Base-by-base conservation (phyloP, 768 basidiomycete species). In the Suillus luteus region DNA sequence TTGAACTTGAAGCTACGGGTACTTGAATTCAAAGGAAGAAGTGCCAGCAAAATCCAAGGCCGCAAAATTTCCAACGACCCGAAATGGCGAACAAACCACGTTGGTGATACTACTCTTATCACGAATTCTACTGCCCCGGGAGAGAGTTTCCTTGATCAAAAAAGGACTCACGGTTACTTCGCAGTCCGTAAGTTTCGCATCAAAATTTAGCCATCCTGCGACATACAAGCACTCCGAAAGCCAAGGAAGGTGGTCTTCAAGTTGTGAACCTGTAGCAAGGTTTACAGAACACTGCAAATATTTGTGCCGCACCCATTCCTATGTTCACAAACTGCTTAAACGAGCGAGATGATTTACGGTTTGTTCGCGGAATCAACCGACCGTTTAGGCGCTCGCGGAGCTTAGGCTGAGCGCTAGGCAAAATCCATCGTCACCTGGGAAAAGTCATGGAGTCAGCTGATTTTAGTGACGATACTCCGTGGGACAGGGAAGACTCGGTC, bases 141-240 rank as follows among this genome's bases (percentile, higher is more conserved):
- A 33, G 14, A 55, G 43, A 17, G 37, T 59, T 59, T 31, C 52
- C 19, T 60, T 62, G 33, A 57, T n/a, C 41, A 24, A 33, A 58
- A 62, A 62, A 22, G 38, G 61, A 22, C 57, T 60, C 33, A 60
- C 61, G 57, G 48, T 62, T 62, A 58, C 61, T 59, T 62, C 57
- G 37, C 61, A 60, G 31, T 57, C 58, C 62, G 55, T 57, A 59
- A 59, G 43, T 62, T 60, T 44, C 62, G 62, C 59, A 62, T 62
- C 57, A 62, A 58, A 40, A 44, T 33, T 41, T 31, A 27, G 27
- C 38, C 55, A 58, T 40, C 24, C 57, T 17, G 38, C 38, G 22
- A 24, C 38, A 27, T 11, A 8, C 24, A 38, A 24, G 19, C 12
- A 35, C 6, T 60, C 62, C 62, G 62, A 44, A 62, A 22, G 57